phyloP scores from a whole-genome alignment of 2,329 filamentous ascomycete genomes.

The Chalaropsis thielavioides region DNA sequence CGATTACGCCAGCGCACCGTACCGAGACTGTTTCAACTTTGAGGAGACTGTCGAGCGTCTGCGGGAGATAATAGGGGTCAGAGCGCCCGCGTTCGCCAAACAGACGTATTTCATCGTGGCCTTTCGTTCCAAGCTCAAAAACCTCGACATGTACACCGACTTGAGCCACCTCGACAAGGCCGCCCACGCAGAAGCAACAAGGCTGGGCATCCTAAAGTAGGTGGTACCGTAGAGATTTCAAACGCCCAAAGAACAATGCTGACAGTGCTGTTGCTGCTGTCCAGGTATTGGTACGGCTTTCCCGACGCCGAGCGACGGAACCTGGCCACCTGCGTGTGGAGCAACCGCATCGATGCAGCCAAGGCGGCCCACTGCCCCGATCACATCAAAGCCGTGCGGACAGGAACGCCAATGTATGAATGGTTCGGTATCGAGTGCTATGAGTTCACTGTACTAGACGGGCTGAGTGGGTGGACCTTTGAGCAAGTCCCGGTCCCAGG shows the following conservation, averaged over 20 bases:
- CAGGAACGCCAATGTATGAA: conserved; percentile 45
- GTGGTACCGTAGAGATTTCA: conserved; percentile 19
- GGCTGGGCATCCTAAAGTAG: conserved; percentile 69
- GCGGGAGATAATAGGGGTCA: conserved; percentile 23
- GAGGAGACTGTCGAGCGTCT: conserved; percentile 44
- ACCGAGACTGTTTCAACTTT: conserved; percentile 69
- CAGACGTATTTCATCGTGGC: conserved; percentile 69
- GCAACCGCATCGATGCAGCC: conserved; percentile 43
- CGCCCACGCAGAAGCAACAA: conserved; percentile 67
- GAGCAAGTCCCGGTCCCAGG: background rate
- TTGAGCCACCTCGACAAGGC: conserved; percentile 61
- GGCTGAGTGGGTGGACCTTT: conserved; percentile 42
- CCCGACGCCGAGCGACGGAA: conserved; percentile 58
- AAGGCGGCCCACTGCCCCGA: conserved; percentile 46
- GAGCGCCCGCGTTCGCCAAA: conserved; percentile 43
- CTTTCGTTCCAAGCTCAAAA: conserved; percentile 61
- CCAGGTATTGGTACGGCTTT: conserved; percentile 73
- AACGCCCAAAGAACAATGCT: background rate
- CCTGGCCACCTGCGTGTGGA: conserved; percentile 65
- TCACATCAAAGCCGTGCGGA: conserved; percentile 50
- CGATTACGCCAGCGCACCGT: conserved; percentile 65
- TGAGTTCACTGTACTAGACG: conserved; percentile 53
- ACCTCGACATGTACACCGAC: conserved; percentile 49
- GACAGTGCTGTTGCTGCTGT: background rate
- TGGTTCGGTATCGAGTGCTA: conserved; percentile 59